A percentile compares a stretch with the other conserved stretches of the same genome.
Evolutionary conservation across 495 filamentous ascomycete species (phyloP).

Genomic region (Lichina pygmaea): DNA sequence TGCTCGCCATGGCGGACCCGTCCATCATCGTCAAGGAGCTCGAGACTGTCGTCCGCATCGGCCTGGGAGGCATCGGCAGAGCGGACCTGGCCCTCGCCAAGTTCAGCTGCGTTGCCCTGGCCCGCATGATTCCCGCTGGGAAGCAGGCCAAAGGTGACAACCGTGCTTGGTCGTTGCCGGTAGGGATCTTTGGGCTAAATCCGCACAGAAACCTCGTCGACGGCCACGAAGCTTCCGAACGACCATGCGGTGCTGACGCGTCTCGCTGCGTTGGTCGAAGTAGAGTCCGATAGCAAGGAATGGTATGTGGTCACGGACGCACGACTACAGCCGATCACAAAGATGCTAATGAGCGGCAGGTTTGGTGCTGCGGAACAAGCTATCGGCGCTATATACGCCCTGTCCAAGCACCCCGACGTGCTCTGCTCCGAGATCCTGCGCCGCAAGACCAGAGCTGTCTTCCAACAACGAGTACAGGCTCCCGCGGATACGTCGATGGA

Average conservation of each 20-base stretch:
- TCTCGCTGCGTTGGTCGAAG: constrained; percentile 61
- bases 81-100: constrained; percentile 70
- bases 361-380: constrained; percentile 90
- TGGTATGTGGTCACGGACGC: constrained; percentile 29
- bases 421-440: constrained; percentile 81
- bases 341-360: constrained; percentile 4
- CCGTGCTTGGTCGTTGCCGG: not conserved
- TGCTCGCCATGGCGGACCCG: constrained; percentile 80
- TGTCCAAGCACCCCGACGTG: constrained; percentile 82
- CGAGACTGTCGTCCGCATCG: constrained; percentile 76
- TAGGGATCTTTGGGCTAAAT: not conserved
- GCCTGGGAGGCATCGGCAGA: constrained; percentile 54
- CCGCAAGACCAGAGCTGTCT: constrained; percentile 64
- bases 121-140: constrained; percentile 64
- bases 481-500: constrained; percentile 9
- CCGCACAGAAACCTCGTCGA: constrained; percentile 22
- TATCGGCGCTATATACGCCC: constrained; percentile 80
- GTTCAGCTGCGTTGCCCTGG: constrained; percentile 79
- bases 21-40: constrained; percentile 84
- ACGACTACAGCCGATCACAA: no score
- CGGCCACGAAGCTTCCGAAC: constrained; percentile 58
- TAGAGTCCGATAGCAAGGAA: constrained; percentile 70
- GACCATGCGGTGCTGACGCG: constrained; percentile 66
- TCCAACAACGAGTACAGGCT: constrained; percentile 13
- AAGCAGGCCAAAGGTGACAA: constrained; percentile 33